Evolutionary conservation across 805 yeast genomes (phyloP), one percentile per base, ranked within the genome.

Genomic region (Brettanomyces sp.): DNA sequence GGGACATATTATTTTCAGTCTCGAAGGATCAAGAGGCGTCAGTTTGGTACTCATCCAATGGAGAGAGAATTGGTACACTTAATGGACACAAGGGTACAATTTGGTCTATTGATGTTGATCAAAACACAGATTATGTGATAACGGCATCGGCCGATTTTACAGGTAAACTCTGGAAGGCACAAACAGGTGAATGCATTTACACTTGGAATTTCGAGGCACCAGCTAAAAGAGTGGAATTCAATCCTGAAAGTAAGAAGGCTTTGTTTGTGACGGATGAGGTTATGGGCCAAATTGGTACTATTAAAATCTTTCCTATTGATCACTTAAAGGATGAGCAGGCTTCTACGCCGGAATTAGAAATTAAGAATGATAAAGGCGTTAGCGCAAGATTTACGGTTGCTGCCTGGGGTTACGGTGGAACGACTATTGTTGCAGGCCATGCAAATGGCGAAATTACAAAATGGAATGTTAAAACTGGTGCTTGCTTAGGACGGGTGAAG

Each of bases 61-160:
- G 99, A 58, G 99, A 93, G 69, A 80, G 98, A 66, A 68, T 93
- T 48, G 99, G 99, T 43, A 93, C 99, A 49, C 77, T 87, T 55
- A 79, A 68, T 39, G 90, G 90, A 8, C 98, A 93, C 65, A 74
- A 75, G 48, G 99, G 99, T 81, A 85, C 96, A 45, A 82, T 93
- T 58, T 88, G 95, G 93, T 82, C 96, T 33, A 82, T 93, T 53
- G 98, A 90, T 63, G 82, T 89, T 41, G 93, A 87, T 64, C 65
- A 69, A 37, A 74, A 76, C 47, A 73, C 91, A n/a, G 70, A 74
- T 37, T 74, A 76, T 51, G 80, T 87, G 52, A 79, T 82, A 47
- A 90, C 99, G 3, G 97, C 96, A 34, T 80, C 93, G 51, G 96
- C 96, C 46, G 99, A 93, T 63, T 80, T 83, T 64, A 72, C 84